A percentile compares a stretch with the other conserved stretches of the same genome.
These are phyloP conservation scores for Picea abies DNA, from an alignment of 83 land plant species.

Conservation along the genomic window DNA sequence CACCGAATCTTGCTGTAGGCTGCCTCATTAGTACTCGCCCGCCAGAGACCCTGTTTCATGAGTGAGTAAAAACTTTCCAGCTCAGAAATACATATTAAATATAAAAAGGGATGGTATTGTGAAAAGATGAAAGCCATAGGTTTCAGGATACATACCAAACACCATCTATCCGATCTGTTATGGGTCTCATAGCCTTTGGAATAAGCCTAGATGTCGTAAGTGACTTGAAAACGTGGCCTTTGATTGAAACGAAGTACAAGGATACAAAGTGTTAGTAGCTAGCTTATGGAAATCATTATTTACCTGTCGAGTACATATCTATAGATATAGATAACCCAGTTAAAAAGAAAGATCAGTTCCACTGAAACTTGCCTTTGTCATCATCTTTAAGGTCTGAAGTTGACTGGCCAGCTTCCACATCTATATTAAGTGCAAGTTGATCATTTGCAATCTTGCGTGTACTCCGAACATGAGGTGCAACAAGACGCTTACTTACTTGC, in stretches of 20 bases:
- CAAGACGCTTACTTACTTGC: constrained; percentile 54
- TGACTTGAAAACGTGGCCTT: constrained; percentile 92
- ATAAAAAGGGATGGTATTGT: neutral
- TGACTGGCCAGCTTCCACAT: constrained; percentile 41
- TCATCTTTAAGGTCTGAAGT: constrained; percentile 76
- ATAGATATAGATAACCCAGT: neutral
- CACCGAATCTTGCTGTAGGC: constrained; percentile 77
- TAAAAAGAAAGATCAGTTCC: neutral
- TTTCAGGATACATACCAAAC: constrained; percentile 59
- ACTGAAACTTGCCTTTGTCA: constrained; percentile 75
- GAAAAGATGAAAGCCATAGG: neutral
- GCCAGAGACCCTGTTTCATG: constrained; percentile 69
- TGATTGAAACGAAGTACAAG: neutral
- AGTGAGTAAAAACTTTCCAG: neutral
- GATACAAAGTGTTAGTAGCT: neutral
- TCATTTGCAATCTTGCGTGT: constrained; percentile 63
- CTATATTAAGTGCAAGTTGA: constrained; percentile 81
- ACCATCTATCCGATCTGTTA: constrained; percentile 80
- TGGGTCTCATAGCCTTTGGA: constrained; percentile 71
- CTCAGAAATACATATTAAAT: neutral
- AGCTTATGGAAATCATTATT: constrained; percentile 7
- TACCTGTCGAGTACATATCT: neutral
- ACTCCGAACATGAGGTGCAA: constrained; percentile 73
- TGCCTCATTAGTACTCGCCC: constrained; percentile 88
- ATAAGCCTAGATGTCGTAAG: constrained; percentile 74